Conservation (phyloP, 2,329 filamentous ascomycete genomes). For the Chlorencoelia australis region DNA sequence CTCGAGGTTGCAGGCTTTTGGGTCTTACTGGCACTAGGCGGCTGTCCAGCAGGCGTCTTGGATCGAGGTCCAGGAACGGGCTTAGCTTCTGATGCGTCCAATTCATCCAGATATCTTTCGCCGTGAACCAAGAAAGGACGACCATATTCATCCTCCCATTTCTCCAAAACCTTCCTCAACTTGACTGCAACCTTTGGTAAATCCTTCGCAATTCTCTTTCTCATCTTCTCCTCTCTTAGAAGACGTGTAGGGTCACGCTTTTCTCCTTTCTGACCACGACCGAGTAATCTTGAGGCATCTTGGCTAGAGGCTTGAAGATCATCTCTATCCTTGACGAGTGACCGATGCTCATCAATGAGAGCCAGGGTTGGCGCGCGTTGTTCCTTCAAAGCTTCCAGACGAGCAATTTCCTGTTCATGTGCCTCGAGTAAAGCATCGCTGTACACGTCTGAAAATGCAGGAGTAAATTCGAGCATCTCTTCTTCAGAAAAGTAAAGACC, state of each 20-base stretch:
- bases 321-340: constrained; percentile 74
- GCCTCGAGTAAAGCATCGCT: constrained; percentile 91
- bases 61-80: constrained; percentile 53
- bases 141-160: constrained; percentile 90
- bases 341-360: constrained; percentile 74
- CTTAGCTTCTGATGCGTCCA: constrained; percentile 55
- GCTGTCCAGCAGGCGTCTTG: constrained; percentile 63
- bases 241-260: constrained; percentile 90
- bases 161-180: constrained; percentile 69
- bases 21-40: constrained; percentile 34
- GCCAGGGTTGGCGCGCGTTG: constrained; percentile 78
- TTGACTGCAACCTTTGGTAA: constrained; percentile 83
- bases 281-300: constrained; percentile 87
- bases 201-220: constrained; percentile 93
- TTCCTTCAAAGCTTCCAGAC: constrained; percentile 72
- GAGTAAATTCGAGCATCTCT: constrained; percentile 97
- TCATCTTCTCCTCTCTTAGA: constrained; percentile 94
- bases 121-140: constrained; percentile 89
- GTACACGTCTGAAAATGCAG: constrained; percentile 93
- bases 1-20: constrained; percentile 20
- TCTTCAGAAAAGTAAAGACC: constrained; percentile 89
- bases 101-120: constrained; percentile 76
- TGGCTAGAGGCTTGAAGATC: constrained; percentile 85
- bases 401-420: constrained; percentile 81
- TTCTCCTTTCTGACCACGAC: constrained; percentile 85